phyloP scores from a whole-genome alignment of 805 yeast species.

The Candida taoyuanica region DNA sequence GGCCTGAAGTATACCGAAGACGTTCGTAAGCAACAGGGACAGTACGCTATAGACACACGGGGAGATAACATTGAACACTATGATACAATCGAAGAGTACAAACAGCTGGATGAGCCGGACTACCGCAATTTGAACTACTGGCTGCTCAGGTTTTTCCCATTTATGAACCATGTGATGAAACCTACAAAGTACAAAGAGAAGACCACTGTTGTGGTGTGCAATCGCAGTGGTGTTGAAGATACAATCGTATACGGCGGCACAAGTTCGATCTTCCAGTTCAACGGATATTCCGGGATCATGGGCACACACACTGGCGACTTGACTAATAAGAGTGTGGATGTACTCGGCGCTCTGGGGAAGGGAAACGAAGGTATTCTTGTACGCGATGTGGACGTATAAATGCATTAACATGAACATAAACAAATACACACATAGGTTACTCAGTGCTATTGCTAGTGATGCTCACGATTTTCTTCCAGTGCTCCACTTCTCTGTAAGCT shows the following conservation, averaged over 20 bases:
- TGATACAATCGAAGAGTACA: slow-evolving; percentile 22
- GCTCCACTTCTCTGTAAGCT: slow-evolving; percentile 89
- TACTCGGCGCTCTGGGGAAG: slow-evolving; percentile 54
- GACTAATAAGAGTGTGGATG: slow-evolving; percentile 45
- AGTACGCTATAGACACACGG: slow-evolving; percentile 8
- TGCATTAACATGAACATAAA: neutral
- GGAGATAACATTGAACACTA: slow-evolving; percentile 6
- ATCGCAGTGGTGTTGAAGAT: slow-evolving; percentile 76
- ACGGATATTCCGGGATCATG: slow-evolving; percentile 30
- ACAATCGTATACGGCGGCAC: slow-evolving; percentile 67
- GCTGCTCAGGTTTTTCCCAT: slow-evolving; percentile 67
- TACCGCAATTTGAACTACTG: slow-evolving; percentile 61
- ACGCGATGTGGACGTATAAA: slow-evolving; percentile 45
- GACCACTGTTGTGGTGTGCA: slow-evolving; percentile 50
- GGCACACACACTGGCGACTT: slow-evolving; percentile 33
- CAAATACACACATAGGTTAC: slow-evolving; percentile 3
- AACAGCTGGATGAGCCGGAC: slow-evolving; percentile 37
- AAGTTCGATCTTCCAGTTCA: slow-evolving; percentile 50
- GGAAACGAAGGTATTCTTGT: slow-evolving; percentile 62
- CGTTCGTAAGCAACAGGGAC: slow-evolving; percentile 18
- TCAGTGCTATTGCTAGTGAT: slow-evolving; percentile 9
- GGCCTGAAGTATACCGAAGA: slow-evolving; percentile 9
- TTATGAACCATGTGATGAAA: slow-evolving; percentile 35
- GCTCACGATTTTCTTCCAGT: slow-evolving; percentile 51
- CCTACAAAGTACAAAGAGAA: slow-evolving; percentile 14